phyloP scores from a whole-genome alignment of 2,329 filamentous ascomycete genomes.

The Colletotrichum viniferum region DNA sequence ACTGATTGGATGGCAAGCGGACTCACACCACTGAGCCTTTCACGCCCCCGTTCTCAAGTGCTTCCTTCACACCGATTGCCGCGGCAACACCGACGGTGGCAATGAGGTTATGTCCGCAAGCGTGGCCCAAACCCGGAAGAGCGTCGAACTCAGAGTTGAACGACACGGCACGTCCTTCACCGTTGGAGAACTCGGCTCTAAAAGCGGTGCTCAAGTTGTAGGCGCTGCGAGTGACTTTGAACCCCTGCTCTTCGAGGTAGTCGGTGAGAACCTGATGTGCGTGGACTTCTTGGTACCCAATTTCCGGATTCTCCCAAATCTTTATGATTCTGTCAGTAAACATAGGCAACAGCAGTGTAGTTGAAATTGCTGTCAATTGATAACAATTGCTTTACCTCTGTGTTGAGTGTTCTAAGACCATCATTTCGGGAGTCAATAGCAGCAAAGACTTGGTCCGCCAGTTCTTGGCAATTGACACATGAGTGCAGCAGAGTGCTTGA shows the following conservation, averaged over 20 bases:
- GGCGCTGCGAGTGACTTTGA: conserved; percentile 43
- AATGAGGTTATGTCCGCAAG: conserved; percentile 36
- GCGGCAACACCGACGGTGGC: conserved; percentile 35
- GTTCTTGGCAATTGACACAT: not conserved
- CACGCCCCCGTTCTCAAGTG: not conserved
- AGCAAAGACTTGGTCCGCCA: not conserved
- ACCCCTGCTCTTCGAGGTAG: conserved; percentile 38
- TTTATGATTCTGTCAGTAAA: not conserved
- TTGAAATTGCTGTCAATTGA: too few relatives aligned
- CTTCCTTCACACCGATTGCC: conserved; percentile 31
- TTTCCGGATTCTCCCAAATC: not conserved
- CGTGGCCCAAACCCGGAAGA: conserved; percentile 38
- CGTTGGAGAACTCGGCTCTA: conserved; percentile 40
- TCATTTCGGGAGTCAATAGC: not conserved
- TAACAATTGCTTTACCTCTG: not conserved
- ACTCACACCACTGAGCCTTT: not conserved
- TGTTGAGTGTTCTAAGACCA: not conserved
- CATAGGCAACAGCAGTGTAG: too few relatives aligned
- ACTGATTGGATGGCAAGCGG: rapidly evolving
- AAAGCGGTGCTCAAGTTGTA: conserved; percentile 48
- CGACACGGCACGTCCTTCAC: conserved; percentile 41
- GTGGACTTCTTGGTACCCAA: conserved; percentile 40
- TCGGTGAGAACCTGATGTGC: conserved; percentile 44
- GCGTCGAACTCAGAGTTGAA: conserved; percentile 43
- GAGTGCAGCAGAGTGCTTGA: not conserved